Base-by-base conservation (phyloP, 2,329 filamentous ascomycete genomes). In the Fusarium oxysporum region DNA sequence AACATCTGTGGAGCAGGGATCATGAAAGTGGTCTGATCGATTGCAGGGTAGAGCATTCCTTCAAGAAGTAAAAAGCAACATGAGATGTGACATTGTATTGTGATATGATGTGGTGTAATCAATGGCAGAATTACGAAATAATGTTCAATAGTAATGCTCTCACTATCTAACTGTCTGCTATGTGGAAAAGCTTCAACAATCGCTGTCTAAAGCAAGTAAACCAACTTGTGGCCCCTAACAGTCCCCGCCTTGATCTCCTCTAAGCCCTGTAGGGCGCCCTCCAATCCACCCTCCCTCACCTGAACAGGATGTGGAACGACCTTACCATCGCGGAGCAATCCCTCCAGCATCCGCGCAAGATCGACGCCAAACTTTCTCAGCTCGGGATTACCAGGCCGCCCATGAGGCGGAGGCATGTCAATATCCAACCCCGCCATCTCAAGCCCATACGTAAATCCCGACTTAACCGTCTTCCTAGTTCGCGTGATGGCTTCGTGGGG, bases 181-280 rank as follows among this genome's bases (percentile, higher is more conserved):
- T 21, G 44, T 30, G 8, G 8, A 21, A 16, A 11, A 12, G 25
- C 19, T 9, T 9, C 8, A 8, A 14, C 21, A 21, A 28, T 6
- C 12, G 25, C 21, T 48, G 25, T n/a, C 45, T 48, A 48, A 12
- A 48, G 45, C 12, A 32, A 17, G 28, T 56, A 56, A n/a, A 56
- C 53, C 14, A 56, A 19, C 38, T 56, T 56, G 5, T 41, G 19
- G 11, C 53, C 53, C 17, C 53, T 43, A n/a, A 61, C 47, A 4
- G 37, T 54, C 38, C 58, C 58, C 58, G 58, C 58, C 37, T 61
- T 61, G 35, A 61, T 61, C 45, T 61, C 58, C 47, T 54, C 58
- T 33, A 61, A 53, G 44, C 58, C 44, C 44, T 61, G 58, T 32
- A 61, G 23, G 44, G 58, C 45, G 21, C 45, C 58, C 47, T 53